Evolutionary conservation across 108 stramenopile species (phyloP), one percentile per base, ranked within the genome.

Genomic region (Schizochytrium sp.): DNA sequence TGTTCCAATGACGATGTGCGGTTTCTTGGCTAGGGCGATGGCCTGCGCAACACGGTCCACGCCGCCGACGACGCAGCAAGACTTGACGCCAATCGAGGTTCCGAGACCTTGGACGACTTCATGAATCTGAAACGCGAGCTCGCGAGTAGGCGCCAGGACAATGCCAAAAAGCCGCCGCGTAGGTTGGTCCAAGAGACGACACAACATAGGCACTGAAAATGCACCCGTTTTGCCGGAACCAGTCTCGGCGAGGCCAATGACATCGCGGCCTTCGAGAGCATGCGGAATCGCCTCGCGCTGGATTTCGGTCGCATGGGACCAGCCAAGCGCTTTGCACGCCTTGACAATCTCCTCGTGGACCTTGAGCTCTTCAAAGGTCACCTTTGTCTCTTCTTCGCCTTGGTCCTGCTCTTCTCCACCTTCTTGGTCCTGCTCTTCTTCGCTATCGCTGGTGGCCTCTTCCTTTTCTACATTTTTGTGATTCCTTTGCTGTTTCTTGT

Each of bases 81-180:
- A 95, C 60, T 94, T 96, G 47, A 97, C 96, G 4, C 97, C 97
- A 60, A 99, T 97, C 43, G 93, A 91, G 47, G 90, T 87, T 60
- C 98, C 98, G 55, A 99, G 93, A 10, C 96, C 98, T 43, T 96
- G 95, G 60, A 96, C 92, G 34, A 98, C 98, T 92, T 98, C 96
- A 76, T 98, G 96, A 88, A 99, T 99, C 90, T 99, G 99, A 93
- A 99, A 98, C 12, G 99, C 99, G 88, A 99, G 94, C 93, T 99
- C 99, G 8, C 99, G 94, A 5, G 99, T 99, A 4, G 99, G 99
- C 44, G 98, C 97, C 55, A 99, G 90, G 48, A 99, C 94, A 47
- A 44, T 16, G 4, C 97, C 98, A 92, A 96, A 92, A 87, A 95
- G 88, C 91, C 96, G 60, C 93, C 92, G 92, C 76, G 76, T 53